These are phyloP conservation scores for Boletellus ananiceps DNA, from an alignment of 768 basidiomycete genomes.

Conservation along the genomic window DNA sequence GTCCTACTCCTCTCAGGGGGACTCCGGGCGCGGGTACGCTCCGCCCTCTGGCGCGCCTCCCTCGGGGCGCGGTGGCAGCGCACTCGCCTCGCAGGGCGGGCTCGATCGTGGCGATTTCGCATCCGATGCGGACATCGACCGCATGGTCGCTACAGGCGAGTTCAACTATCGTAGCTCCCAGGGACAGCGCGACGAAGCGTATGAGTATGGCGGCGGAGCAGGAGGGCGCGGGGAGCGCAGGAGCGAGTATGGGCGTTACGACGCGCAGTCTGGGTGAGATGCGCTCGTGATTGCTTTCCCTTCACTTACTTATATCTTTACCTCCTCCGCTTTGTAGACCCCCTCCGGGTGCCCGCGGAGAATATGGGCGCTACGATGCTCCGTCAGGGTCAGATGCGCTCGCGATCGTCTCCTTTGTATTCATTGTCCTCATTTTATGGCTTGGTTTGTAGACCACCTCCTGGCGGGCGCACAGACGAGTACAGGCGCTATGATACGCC, in stretches of 20 bases:
- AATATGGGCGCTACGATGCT: background rate
- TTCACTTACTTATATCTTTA: background rate
- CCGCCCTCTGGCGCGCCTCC: too few relatives aligned
- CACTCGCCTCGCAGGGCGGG: conserved; percentile 8
- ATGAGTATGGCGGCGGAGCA: background rate
- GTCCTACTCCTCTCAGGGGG: background rate
- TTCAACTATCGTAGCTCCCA: background rate
- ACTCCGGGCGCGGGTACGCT: background rate
- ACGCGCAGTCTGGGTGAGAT: conserved; percentile 15
- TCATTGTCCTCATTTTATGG: background rate
- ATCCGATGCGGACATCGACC: conserved; percentile 23
- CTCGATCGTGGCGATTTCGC: conserved; percentile 26
- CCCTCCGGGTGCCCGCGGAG: background rate
- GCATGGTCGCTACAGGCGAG: conserved; percentile 17
- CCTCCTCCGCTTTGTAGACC: background rate
- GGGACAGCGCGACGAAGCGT: too few relatives aligned
- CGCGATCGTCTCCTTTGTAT: background rate
- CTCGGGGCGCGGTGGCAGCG: background rate
- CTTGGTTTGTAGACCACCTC: background rate
- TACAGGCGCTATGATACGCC: conserved; percentile 1
- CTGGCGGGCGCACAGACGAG: background rate
- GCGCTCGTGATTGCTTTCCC: background rate
- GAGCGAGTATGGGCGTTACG: background rate
- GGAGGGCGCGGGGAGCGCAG: background rate
- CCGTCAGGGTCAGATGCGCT: conserved; percentile 14